Evolutionary conservation across 164 flowering plant genomes (phyloP).

Genomic region (Stephania yunnanensis): DNA sequence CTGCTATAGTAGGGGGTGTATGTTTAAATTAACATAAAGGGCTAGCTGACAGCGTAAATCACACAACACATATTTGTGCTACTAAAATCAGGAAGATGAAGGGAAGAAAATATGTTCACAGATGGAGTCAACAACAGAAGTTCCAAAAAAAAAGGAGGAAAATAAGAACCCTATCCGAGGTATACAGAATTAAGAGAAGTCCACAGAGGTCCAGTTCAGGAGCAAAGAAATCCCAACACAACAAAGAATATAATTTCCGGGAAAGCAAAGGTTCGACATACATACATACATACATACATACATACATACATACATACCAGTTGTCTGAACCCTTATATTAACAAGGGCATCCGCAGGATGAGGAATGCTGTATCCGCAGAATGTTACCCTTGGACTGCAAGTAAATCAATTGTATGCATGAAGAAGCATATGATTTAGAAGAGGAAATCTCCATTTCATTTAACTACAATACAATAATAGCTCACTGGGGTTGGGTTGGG

Average conservation of each 20-base stretch:
- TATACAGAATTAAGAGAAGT: background rate
- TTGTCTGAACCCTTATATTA: slow-evolving; percentile 85
- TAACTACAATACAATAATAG: background rate
- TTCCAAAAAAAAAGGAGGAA: background rate
- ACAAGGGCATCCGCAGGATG: slow-evolving; percentile 91
- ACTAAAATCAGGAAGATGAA: no score
- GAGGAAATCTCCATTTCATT: background rate
- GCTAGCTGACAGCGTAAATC: no score
- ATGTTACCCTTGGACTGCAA: slow-evolving; percentile 74
- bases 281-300: background rate
- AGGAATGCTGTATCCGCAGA: slow-evolving; percentile 91
- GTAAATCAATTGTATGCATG: background rate
- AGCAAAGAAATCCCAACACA: background rate
- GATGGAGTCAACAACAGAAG: no score
- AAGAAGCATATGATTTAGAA: background rate
- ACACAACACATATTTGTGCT: no score
- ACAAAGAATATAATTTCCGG: background rate
- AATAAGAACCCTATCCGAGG: background rate
- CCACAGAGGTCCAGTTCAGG: background rate
- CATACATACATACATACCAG: slow-evolving; percentile 39
- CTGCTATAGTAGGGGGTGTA: no score
- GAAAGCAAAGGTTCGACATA: background rate
- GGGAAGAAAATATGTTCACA: no score
- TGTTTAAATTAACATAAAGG: no score
- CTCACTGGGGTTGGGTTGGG: no score